Base-by-base conservation (phyloP, 164 flowering plant genomes). In the Umbellularia californica region DNA sequence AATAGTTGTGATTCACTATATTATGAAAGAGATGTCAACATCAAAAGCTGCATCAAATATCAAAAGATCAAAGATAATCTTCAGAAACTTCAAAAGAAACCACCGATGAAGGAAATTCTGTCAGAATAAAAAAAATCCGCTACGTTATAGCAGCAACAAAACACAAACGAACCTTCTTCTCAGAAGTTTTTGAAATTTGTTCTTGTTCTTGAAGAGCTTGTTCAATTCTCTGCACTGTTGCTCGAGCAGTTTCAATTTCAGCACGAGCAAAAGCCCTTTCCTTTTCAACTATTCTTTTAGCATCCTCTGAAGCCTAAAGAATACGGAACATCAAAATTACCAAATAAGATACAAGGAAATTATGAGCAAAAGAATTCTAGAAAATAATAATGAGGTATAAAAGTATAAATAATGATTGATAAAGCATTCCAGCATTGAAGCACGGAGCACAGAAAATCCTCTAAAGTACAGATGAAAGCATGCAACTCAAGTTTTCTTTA, bases 191-290 rank as follows among this genome's bases (percentile, higher is more conserved):
- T 27, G 97, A 87, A 77, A 79, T 86, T 19, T 80, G 81, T 78
- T 96, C 97, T 76, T 92, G 91, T 81, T 96, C 98, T 71, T 86
- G 86, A 73, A 93, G 86, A 76, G 98, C 93, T 77, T 93, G 93
- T 79, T 94, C 97, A 77, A 93, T 89, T 83, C 93, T 91, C 80
- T 88, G 93, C 69, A 96, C 98, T 75, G 96, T 95, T 75, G 90
- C 97, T 78, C 91, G 84, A 60, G 99, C 99, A 81, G 81, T 91
- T 76, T 93, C 98, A 79, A 96, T 96, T 88, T 96, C 99, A 78
- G 90, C 92, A 79, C 95, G 90, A 70, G 98, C 98, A 89, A 89
- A 88, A 73, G 97, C 87, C 79, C 96, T 91, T 91, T 94, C 99
- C 81, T 93, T 95, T 78, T 87, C 95, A 66, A 92, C 92, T 80